These are phyloP conservation scores for Solanum hybrid DNA, from an alignment of 305 asterid genomes.

Conservation along the genomic window DNA sequence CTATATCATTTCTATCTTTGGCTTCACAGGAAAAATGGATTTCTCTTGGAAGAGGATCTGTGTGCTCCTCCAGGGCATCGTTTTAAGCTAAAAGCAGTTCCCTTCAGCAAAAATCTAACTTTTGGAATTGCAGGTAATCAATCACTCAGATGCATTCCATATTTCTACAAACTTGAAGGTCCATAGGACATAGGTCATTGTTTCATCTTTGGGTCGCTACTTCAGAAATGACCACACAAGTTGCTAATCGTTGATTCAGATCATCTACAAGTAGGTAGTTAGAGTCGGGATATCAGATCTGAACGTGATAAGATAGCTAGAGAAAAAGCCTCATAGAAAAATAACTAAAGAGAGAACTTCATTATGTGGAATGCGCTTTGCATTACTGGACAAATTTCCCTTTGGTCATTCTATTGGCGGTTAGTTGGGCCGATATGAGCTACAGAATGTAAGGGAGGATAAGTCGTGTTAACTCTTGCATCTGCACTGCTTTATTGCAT, in stretches of 20 bases:
- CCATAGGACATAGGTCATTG: background rate
- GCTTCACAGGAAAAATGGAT: constrained; percentile 81
- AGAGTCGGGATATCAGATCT: background rate
- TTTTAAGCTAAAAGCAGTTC: constrained; percentile 80
- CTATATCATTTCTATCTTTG: constrained; percentile 1
- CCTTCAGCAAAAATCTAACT: constrained; percentile 86
- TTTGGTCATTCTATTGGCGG: background rate
- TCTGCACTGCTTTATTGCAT: background rate
- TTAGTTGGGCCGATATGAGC: background rate
- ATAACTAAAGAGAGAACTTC: background rate
- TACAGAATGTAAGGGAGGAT: background rate
- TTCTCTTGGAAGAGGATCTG: constrained; percentile 68
- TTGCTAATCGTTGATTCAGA: background rate
- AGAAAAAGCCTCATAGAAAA: background rate
- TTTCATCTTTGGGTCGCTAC: background rate
- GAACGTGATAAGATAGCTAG: background rate
- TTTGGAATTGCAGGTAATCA: constrained; percentile 76
- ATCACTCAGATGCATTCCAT: background rate
- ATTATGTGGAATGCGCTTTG: background rate
- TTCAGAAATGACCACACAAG: background rate
- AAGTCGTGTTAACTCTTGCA: background rate
- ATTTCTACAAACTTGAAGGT: background rate
- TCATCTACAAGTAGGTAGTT: background rate
- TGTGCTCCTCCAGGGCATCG: constrained; percentile 82
- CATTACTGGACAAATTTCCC: background rate